phyloP scores from a whole-genome alignment of 257 asterid species.

The Solanum sparsipilum region DNA sequence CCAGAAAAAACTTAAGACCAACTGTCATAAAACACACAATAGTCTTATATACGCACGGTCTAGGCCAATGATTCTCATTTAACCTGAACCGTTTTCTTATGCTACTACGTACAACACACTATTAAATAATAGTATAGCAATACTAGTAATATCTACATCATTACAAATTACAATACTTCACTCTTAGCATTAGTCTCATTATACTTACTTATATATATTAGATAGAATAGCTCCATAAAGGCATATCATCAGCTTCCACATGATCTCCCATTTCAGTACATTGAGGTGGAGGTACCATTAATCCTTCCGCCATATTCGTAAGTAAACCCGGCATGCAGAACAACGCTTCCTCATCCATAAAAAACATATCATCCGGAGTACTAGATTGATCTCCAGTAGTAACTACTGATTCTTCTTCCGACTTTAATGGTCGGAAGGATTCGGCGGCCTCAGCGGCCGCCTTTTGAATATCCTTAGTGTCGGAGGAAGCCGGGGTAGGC shows the following conservation, averaged over 20 bases:
- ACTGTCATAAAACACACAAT: neutral
- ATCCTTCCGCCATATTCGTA: slow-evolving; percentile 40
- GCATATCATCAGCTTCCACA: slow-evolving; percentile 24
- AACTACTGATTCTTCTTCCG: neutral
- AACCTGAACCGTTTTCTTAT: neutral
- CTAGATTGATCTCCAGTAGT: neutral
- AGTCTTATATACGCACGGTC: neutral
- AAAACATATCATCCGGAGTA: neutral
- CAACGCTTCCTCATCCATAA: slow-evolving; percentile 33
- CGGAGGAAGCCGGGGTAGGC: slow-evolving; percentile 35
- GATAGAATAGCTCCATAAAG: slow-evolving; percentile 42
- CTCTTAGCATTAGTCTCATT: neutral
- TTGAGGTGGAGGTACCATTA: slow-evolving; percentile 51
- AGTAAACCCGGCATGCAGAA: slow-evolving; percentile 40
- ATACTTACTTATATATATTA: neutral
- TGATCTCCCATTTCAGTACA: slow-evolving; percentile 1
- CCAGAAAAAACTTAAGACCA: neutral
- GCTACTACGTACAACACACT: neutral
- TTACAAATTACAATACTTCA: neutral
- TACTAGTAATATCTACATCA: neutral
- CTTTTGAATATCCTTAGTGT: slow-evolving; percentile 45
- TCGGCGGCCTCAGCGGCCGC: slow-evolving; percentile 53
- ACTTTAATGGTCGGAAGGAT: slow-evolving; percentile 18
- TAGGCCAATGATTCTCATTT: neutral
- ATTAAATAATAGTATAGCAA: neutral